Conservation (phyloP, 2,329 filamentous ascomycete genomes). For the Alternaria conjuncta region DNA sequence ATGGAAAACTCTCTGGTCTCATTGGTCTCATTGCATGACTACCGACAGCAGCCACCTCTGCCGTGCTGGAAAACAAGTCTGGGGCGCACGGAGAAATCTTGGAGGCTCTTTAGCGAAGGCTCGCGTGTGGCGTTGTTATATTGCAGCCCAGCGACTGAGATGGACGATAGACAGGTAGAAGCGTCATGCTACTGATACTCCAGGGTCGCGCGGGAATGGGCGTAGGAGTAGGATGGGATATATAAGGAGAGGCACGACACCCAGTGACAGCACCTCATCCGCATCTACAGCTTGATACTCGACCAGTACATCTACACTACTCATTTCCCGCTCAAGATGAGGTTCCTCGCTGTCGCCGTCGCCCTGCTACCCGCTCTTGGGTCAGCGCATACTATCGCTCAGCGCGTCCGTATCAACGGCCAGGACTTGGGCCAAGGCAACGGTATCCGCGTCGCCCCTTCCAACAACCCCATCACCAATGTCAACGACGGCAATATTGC, state of each 20-base stretch:
- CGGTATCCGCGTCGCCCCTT: conserved; percentile 58
- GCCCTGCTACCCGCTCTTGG: conserved; percentile 41
- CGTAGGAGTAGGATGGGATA: not conserved
- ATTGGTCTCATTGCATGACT: not conserved
- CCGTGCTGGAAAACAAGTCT: conserved; percentile 2
- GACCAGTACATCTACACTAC: not conserved
- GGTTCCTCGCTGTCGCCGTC: conserved; percentile 31
- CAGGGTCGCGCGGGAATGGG: not conserved
- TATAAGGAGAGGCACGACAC: conserved; percentile 14
- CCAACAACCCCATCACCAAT: conserved; percentile 59
- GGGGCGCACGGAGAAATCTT: conserved; percentile 14
- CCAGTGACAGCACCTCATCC: not conserved
- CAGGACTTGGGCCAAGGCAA: conserved; percentile 58
- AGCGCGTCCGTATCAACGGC: conserved; percentile 49
- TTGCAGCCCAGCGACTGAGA: conserved; percentile 9
- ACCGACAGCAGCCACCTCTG: not conserved
- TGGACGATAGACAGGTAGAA: conserved; percentile 4
- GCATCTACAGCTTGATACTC: not conserved
- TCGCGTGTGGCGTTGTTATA: conserved; percentile 16
- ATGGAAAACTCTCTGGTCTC: not conserved
- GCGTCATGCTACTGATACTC: conserved; percentile 7
- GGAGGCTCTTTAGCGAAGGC: conserved; percentile 5
- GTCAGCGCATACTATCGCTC: conserved; percentile 54
- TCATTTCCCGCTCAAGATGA: conserved; percentile 27
- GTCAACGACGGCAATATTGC: conserved; percentile 56